A percentile compares a stretch with the other conserved stretches of the same genome.
Conservation (phyloP, 2,329 filamentous ascomycete genomes). For the Fusarium armeniacum region DNA sequence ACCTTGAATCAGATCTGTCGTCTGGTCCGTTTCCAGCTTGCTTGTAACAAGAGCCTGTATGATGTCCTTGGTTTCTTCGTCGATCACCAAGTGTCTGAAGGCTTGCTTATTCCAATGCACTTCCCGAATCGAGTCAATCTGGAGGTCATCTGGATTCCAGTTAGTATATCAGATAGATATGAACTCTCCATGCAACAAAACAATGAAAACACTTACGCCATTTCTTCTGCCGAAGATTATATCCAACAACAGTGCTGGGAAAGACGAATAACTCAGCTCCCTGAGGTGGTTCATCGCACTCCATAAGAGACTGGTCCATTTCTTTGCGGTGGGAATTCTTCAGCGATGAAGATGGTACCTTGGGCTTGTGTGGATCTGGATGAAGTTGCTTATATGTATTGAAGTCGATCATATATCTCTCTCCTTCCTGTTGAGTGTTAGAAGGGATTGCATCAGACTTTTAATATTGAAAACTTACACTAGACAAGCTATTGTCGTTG, state of each 20-base stretch:
- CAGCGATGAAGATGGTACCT: not conserved
- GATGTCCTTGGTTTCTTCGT: constrained; percentile 25
- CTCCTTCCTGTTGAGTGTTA: not conserved
- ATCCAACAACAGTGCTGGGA: not conserved
- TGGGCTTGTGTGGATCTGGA: not conserved
- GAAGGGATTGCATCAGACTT: accelerated
- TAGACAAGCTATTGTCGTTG: not conserved
- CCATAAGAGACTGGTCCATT: not conserved
- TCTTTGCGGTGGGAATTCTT: not conserved
- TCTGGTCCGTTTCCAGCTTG: not conserved
- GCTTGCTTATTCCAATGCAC: constrained; percentile 34
- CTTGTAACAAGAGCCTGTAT: constrained; percentile 20
- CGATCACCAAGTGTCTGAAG: constrained; percentile 28
- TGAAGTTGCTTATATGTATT: constrained; percentile 8
- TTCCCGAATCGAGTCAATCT: constrained; percentile 19
- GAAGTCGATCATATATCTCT: constrained; percentile 6
- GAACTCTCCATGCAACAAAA: too few species aligned
- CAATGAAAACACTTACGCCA: not conserved
- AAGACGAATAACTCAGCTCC: not conserved
- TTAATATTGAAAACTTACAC: accelerated
- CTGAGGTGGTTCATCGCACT: not conserved
- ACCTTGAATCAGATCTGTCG: constrained; percentile 52
- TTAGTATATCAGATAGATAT: too few species aligned
- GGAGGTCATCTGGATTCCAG: not conserved
- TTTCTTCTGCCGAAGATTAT: constrained; percentile 7